Evolutionary conservation across 345 rosid species (phyloP), one percentile per base, ranked within the genome.

Genomic region (Eucalyptus pauciflora): DNA sequence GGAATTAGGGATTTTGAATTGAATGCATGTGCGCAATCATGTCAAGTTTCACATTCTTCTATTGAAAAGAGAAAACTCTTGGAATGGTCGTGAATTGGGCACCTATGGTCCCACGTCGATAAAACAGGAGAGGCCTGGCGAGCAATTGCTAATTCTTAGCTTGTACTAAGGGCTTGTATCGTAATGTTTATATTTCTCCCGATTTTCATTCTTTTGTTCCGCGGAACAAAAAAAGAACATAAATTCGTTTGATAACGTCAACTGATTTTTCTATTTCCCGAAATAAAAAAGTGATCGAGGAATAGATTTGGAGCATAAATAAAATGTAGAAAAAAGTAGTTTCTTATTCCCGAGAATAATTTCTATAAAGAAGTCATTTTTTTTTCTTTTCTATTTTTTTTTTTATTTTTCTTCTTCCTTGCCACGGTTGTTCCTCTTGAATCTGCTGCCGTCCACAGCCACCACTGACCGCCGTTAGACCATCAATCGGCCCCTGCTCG

Each of bases 391-490:
- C 3, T 50, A 6, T 51, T 51, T 3, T 50, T n/a, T n/a, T n/a
- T 16, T 16, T 16, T 49, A 6, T 51, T 49, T 16, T 51, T 17
- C 3, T 51, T 7, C 8, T 51, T 51, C 4, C 54, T 51, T 51
- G 2, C 0, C 1, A 2, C 0, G 4, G 8, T 1, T 1, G 0
- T 51, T 1, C 1, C 4, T 16, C 54, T 51, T 51, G 54, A 20
- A 51, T 51, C 0, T 37, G 41, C 41, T 0, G 1, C 3, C 8
- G 8, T 2, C 54, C 22, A 16, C 2, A 0, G 2, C 54, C 54
- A 51, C 54, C 54, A 51, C 54, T 8, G 3, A 51, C 1, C 7
- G 4, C 8, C 1, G 8, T 51, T 0, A 51, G 1, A 51, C 54
- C 20, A 51, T 1, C 4, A 2, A 6, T 1, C 1, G 4, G 8